phyloP scores from a whole-genome alignment of 108 stramenopile species.

The Skeletonema marinoi region DNA sequence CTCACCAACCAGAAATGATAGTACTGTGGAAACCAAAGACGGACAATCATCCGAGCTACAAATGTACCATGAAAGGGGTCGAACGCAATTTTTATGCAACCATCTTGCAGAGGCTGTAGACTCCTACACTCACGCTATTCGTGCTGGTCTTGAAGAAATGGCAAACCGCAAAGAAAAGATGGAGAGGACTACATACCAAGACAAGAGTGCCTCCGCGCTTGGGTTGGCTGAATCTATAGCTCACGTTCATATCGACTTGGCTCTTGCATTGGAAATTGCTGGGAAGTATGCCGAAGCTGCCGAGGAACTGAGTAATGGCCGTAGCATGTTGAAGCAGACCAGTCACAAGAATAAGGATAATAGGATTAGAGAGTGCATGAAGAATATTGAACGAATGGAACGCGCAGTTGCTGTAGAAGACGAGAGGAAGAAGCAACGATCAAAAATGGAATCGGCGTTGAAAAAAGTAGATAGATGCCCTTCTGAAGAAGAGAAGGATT shows the following conservation, averaged over 20 bases:
- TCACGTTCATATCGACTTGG: slow-evolving; percentile 33
- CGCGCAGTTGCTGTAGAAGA: slow-evolving; percentile 12
- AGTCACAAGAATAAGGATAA: slow-evolving; percentile 20
- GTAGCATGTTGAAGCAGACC: slow-evolving; percentile 18
- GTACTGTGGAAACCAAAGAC: background rate
- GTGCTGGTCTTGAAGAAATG: slow-evolving; percentile 31
- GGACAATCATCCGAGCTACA: slow-evolving; percentile 10
- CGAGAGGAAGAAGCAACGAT: slow-evolving; percentile 1
- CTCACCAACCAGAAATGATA: slow-evolving; percentile 10
- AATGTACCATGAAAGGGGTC: slow-evolving; percentile 13
- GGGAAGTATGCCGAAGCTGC: slow-evolving; percentile 28
- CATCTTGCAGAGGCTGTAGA: slow-evolving; percentile 42
- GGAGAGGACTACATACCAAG: background rate
- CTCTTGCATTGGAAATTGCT: slow-evolving; percentile 21
- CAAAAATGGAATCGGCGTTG: slow-evolving; percentile 16
- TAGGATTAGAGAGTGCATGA: slow-evolving; percentile 4
- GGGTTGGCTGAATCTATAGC: slow-evolving; percentile 18
- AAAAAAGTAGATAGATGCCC: slow-evolving; percentile 4
- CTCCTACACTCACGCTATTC: slow-evolving; percentile 31
- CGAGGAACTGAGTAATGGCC: slow-evolving; percentile 26
- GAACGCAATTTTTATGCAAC: slow-evolving; percentile 19
- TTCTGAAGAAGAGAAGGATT: slow-evolving; percentile 7
- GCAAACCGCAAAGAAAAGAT: slow-evolving; percentile 14
- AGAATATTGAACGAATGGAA: slow-evolving; percentile 27
- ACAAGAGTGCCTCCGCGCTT: background rate